Evolutionary conservation across 2,329 filamentous ascomycete species (phyloP), one percentile per base, ranked within the genome.

Genomic region (Aspergillus quadricinctus): DNA sequence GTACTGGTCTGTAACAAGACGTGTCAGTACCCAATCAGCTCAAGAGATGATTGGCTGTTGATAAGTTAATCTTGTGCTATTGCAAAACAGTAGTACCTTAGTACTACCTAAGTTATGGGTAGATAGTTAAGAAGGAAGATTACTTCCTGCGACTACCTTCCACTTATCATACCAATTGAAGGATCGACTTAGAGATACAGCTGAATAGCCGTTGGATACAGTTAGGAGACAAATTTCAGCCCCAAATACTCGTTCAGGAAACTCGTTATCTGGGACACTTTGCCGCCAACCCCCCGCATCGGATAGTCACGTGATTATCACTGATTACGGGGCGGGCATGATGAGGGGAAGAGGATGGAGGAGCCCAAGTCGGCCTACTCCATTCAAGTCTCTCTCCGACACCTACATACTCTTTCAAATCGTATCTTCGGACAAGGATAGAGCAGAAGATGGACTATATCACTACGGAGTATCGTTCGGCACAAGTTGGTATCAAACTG

Each of bases 41-140:
- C 17, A 7, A 28, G 19, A 14, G 4, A 5, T 57, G 35, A 61
- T 62, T 62, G 60, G 58, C 21, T 55, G 53, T 41, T 61, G 60
- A 59, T 62, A 62, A 61, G 60, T 49, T 40, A 17, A 35, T 35
- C 14, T 17, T 35, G 31, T 17, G 25, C 25, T 27, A 4, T 35
- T 14, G 11, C 11, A 35, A 35, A 17, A 17, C 11, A 35, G 4
- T 14, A 35, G n/a, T n/a, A n/a, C n/a, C n/a, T 23, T 23, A 27
- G 31, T 17, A 37, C 31, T n/a, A n/a, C n/a, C n/a, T 37, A 17
- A 35, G 2, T 2, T 17, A 6, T 35, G 21, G 7, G 10, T 21
- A 35, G 31, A 35, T 35, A 37, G 14, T 5, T 17, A 7, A 31
- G 29, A 7, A 31, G 29, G 4, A 10, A 17, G 25, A 27, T 23